These are phyloP conservation scores for Phytopythium cucurbitacearum DNA, from an alignment of 352 stramenopile species.

Conservation along the genomic window DNA sequence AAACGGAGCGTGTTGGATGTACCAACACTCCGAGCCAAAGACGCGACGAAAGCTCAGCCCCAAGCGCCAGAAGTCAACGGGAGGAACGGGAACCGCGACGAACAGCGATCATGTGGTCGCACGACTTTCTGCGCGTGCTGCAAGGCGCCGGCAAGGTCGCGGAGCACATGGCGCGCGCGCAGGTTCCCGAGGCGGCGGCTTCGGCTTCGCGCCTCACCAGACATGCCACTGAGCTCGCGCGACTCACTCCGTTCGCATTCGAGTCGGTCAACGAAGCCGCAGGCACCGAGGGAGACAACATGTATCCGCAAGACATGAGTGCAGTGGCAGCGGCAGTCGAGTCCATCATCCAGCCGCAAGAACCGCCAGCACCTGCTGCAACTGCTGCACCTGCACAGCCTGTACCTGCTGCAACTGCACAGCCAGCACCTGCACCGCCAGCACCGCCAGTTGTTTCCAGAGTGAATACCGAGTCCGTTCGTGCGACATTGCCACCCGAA, in stretches of 20 bases:
- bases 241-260: conserved; percentile 41
- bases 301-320: neutral
- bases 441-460: neutral
- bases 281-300: neutral
- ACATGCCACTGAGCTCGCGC: conserved; percentile 42
- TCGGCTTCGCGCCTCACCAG: conserved; percentile 29
- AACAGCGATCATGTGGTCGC: conserved; percentile 51
- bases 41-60: neutral
- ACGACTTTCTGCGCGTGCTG: conserved; percentile 64
- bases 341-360: neutral
- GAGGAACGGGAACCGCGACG: neutral
- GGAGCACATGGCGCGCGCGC: conserved; percentile 38
- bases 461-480: neutral
- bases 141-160: conserved; percentile 64
- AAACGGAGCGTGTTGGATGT: neutral
- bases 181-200: conserved; percentile 21
- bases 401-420: neutral
- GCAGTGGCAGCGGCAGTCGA: neutral
- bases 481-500: neutral
- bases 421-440: neutral
- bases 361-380: no score
- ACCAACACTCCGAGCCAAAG: neutral
- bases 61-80: conserved; percentile 11
- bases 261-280: conserved; percentile 11
- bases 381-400: conserved; percentile 2